Percentiles rank a stretch among this genome's conserved stretches.
phyloP scores from a whole-genome alignment of 345 rosid species.

The Eucalyptus pumila region DNA sequence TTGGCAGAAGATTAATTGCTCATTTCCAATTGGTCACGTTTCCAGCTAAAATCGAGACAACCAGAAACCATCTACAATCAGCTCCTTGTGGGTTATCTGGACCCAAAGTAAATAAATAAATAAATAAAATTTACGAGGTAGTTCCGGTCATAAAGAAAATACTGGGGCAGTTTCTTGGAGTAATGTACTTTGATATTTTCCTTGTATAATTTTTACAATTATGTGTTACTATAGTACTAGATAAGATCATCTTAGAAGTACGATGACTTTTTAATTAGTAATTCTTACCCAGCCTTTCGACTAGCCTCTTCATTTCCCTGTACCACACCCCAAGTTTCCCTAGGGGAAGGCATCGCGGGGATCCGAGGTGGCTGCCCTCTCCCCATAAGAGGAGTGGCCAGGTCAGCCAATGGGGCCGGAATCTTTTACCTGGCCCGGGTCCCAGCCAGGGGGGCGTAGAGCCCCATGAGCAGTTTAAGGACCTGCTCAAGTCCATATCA shows the following conservation, averaged over 20 bases:
- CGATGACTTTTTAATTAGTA: background rate
- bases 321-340: too few relatives aligned
- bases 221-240: background rate
- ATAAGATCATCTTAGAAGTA: background rate
- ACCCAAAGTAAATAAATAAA: background rate
- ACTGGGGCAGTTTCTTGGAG: background rate
- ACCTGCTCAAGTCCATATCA: too few relatives aligned
- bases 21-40: background rate
- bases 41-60: background rate
- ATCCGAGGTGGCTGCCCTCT: too few relatives aligned
- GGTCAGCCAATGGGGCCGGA: too few relatives aligned
- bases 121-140: background rate
- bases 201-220: background rate
- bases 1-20: background rate
- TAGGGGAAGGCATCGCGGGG: too few relatives aligned
- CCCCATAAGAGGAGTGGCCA: too few relatives aligned
- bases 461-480: too few relatives aligned
- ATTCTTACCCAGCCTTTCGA: too few relatives aligned
- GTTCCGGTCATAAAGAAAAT: background rate
- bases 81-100: background rate
- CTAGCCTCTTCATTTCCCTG: too few relatives aligned
- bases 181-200: background rate
- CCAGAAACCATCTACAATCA: background rate
- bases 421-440: too few relatives aligned
- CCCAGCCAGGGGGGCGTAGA: too few relatives aligned